Evolutionary conservation across 2,329 filamentous ascomycete species (phyloP).

Genomic region (Pleurostoma richardsiae): DNA sequence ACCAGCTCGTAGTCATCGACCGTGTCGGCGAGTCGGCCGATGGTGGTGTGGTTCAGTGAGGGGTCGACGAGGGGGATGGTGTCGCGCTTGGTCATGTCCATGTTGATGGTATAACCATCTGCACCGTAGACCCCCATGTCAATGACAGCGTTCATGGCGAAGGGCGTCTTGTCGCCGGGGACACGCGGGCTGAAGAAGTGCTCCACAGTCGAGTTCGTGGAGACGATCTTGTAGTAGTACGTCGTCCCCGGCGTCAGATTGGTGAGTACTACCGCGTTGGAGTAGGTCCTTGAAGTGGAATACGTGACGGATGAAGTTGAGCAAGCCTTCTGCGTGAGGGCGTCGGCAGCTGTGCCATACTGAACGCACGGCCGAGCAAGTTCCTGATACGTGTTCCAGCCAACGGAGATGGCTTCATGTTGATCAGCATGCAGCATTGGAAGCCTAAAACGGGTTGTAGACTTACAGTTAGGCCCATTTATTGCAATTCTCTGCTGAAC

Average conservation of each 20-base stretch:
- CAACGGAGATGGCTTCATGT: conserved; percentile 26
- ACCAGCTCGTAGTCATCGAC: conserved; percentile 51
- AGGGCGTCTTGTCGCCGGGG: conserved; percentile 49
- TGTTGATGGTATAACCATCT: conserved; percentile 44
- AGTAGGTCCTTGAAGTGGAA: conserved; percentile 8
- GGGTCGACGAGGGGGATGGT: conserved; percentile 43
- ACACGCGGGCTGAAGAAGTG: conserved; percentile 48
- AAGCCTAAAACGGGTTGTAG: background rate
- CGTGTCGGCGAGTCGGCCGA: conserved; percentile 43
- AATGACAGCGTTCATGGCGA: conserved; percentile 45
- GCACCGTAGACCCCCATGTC: conserved; percentile 50
- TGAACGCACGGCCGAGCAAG: conserved; percentile 6
- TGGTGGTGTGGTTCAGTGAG: conserved; percentile 54
- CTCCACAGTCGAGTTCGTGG: conserved; percentile 47
- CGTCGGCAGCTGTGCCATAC: conserved; percentile 5
- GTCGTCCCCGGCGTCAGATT: conserved; percentile 43
- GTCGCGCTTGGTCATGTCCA: conserved; percentile 38
- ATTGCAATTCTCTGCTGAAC: conserved; percentile 8
- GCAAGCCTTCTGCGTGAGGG: conserved; percentile 1
- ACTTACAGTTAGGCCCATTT: conserved; percentile 7
- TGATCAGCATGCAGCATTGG: conserved; percentile 11
- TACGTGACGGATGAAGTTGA: conserved; percentile 8
- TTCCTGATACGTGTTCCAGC: conserved; percentile 9
- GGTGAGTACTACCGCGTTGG: conserved; percentile 8
- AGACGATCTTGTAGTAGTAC: conserved; percentile 57